phyloP scores from a whole-genome alignment of 1,139 yeast species.

The Debaryomycetaceae sp. region DNA sequence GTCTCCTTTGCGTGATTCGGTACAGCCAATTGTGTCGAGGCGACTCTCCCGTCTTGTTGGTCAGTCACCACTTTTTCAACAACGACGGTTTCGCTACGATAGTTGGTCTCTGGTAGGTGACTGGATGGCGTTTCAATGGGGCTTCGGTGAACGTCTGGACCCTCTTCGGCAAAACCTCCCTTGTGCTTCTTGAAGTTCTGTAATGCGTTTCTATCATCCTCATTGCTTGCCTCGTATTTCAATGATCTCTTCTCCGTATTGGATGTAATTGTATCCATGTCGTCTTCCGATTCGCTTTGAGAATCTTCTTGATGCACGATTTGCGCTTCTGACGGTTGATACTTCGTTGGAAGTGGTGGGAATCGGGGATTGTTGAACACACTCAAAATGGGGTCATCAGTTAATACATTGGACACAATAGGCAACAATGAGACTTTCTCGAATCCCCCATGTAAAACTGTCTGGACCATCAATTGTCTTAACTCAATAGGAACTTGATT shows the following conservation, averaged over 20 bases:
- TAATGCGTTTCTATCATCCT: not conserved
- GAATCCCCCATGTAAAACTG: slow-evolving; percentile 64
- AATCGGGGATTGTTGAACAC: slow-evolving; percentile 73
- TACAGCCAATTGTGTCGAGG: no score
- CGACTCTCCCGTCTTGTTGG: no score
- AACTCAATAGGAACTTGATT: slow-evolving; percentile 28
- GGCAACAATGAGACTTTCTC: slow-evolving; percentile 67
- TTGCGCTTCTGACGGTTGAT: slow-evolving; percentile 15
- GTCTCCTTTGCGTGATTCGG: no score
- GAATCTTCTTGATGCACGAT: slow-evolving; percentile 2
- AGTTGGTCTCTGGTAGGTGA: no score
- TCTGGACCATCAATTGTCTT: slow-evolving; percentile 40
- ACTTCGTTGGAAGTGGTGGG: slow-evolving; percentile 54
- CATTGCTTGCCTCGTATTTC: not conserved
- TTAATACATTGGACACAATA: slow-evolving; percentile 54
- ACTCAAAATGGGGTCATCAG: slow-evolving; percentile 40
- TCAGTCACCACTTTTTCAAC: no score
- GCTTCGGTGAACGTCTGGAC: no score
- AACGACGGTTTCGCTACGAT: no score
- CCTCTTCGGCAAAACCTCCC: not conserved
- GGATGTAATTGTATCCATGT: slow-evolving; percentile 16
- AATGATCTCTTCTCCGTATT: slow-evolving; percentile 6
- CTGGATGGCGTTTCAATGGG: no score
- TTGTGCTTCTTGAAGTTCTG: not conserved
- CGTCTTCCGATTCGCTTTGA: slow-evolving; percentile 14